phyloP scores from a whole-genome alignment of 345 rosid genomes.

The Acer negundo region DNA sequence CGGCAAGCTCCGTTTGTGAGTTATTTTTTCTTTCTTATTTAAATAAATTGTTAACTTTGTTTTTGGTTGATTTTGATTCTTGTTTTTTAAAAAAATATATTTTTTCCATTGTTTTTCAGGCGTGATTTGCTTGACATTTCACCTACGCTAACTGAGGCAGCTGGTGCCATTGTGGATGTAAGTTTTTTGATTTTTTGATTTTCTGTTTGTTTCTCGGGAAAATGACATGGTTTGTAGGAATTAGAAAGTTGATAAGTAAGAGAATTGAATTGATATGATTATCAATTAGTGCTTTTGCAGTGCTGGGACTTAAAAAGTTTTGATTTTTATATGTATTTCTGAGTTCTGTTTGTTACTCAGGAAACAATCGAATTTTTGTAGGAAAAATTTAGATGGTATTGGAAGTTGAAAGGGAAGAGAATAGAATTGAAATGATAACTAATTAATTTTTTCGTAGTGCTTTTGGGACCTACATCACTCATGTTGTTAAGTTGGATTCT shows the following conservation, averaged over 20 bases:
- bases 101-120: constrained; percentile 35
- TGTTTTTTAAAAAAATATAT: background rate
- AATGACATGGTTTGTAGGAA: background rate
- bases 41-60: too few species aligned
- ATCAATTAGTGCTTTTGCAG: background rate
- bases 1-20: constrained; percentile 86
- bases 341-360: too few species aligned
- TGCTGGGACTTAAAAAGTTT: background rate
- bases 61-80: background rate
- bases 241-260: too few species aligned
- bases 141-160: constrained; percentile 91
- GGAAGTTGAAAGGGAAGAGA: too few species aligned
- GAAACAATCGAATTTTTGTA: too few species aligned
- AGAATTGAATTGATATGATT: too few species aligned
- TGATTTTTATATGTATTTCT: too few species aligned
- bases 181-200: constrained; percentile 20
- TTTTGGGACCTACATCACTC: background rate
- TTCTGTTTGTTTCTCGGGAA: constrained; percentile 14
- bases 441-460: too few species aligned
- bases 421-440: too few species aligned
- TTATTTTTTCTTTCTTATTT: background rate
- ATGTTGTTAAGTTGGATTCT: background rate
- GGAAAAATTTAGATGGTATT: too few species aligned
- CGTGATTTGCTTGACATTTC: constrained; percentile 91
- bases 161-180: constrained; percentile 97